These are phyloP conservation scores for Aspergillus haitiensis DNA, from an alignment of 495 filamentous ascomycete species.

Conservation along the genomic window DNA sequence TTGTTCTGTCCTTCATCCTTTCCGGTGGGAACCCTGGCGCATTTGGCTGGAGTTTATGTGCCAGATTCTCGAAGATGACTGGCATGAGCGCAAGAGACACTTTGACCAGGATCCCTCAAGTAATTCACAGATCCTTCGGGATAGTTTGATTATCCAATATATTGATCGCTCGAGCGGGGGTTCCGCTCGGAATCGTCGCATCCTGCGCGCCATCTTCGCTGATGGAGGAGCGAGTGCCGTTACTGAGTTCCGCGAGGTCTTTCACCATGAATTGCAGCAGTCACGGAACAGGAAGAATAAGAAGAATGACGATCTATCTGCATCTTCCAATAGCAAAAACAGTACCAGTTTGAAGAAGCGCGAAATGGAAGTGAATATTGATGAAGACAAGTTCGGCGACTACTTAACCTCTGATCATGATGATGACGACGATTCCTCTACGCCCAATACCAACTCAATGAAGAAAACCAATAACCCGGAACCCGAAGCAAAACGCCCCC, in stretches of 20 bases:
- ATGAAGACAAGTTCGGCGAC: conserved; percentile 58
- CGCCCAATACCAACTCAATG: conserved; percentile 10
- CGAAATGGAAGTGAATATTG: conserved; percentile 55
- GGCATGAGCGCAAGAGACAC: conserved; percentile 51
- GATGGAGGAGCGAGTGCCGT: conserved; percentile 49
- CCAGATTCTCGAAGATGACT: conserved; percentile 73
- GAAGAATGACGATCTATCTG: neutral
- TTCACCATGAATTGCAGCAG: conserved; percentile 56
- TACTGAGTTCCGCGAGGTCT: conserved; percentile 61
- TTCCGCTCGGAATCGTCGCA: conserved; percentile 47
- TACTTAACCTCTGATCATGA: conserved; percentile 50
- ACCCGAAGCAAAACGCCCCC: conserved; percentile 24
- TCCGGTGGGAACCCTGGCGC: conserved; percentile 80
- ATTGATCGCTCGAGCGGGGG: conserved; percentile 37
- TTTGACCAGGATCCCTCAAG: conserved; percentile 29
- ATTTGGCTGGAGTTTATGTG: conserved; percentile 80
- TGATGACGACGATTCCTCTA: conserved; percentile 35
- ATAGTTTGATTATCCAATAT: conserved; percentile 59
- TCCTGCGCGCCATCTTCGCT: conserved; percentile 65
- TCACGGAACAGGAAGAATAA: conserved; percentile 7
- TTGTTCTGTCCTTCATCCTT: conserved; percentile 70
- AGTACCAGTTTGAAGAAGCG: conserved; percentile 35
- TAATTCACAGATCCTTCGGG: conserved; percentile 31
- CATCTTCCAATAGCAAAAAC: conserved; percentile 27
- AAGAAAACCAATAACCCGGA: neutral